Evolutionary conservation across 225 moss, liverwort and hornwort genomes (phyloP).

Genomic region (Pseudisothecium myosuroides): DNA sequence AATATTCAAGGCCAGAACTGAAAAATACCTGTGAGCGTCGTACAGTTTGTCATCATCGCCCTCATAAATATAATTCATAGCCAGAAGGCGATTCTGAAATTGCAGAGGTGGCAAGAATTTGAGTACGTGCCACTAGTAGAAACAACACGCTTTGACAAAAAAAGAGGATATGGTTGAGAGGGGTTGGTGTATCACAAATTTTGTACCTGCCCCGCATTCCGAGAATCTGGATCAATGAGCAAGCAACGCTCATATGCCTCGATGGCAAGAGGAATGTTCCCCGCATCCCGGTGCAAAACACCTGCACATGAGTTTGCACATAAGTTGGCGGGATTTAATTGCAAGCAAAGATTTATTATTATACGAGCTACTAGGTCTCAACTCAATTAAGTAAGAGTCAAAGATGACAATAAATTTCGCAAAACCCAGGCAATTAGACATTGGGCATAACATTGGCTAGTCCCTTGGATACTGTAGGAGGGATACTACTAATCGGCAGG

Average conservation of each 20-base stretch:
- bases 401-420: background rate
- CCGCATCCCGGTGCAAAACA: conserved; percentile 97
- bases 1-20: background rate
- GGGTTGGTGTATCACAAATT: background rate
- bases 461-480: no score
- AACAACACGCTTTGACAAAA: background rate
- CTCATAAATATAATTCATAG: conserved; percentile 96
- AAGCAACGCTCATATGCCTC: conserved; percentile 98
- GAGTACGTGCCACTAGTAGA: background rate
- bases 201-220: conserved; percentile 93
- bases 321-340: background rate
- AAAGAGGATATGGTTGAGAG: background rate
- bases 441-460: no score
- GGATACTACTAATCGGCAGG: no score
- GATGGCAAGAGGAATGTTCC: conserved; percentile 85
- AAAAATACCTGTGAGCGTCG: conserved; percentile 75
- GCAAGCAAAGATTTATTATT: background rate
- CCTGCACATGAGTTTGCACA: conserved; percentile 35
- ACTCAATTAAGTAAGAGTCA: background rate
- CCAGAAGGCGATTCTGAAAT: conserved; percentile 89
- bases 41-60: conserved; percentile 92
- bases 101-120: background rate
- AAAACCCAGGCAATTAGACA: background rate
- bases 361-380: background rate
- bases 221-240: conserved; percentile 91